A percentile compares a stretch with the other conserved stretches of the same genome.
Evolutionary conservation across 805 yeast genomes (phyloP).

Genomic region (Brettanomyces bruxellensis): DNA sequence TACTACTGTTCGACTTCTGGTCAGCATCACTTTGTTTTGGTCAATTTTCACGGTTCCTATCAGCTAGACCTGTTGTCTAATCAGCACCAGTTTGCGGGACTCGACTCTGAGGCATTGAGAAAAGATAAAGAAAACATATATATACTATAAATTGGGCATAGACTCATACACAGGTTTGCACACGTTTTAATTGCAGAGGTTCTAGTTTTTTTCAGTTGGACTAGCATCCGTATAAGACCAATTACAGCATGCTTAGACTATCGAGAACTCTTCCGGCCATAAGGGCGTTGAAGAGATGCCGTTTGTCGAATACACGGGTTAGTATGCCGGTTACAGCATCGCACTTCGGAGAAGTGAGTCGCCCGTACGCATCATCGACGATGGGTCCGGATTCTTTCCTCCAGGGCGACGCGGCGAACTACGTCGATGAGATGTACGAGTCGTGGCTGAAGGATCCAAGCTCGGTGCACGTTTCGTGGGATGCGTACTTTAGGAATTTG

Average conservation of each 20-base stretch:
- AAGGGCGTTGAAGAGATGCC: slow-evolving; percentile 13
- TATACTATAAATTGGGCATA: too few species aligned
- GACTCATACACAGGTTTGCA: too few species aligned
- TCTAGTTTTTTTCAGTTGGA: too few species aligned
- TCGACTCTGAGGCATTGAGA: too few species aligned
- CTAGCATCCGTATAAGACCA: too few species aligned
- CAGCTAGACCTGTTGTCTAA: too few species aligned
- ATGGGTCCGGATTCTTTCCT: slow-evolving; percentile 62
- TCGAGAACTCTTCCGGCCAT: slow-evolving; percentile 16
- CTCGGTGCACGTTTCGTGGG: slow-evolving; percentile 94
- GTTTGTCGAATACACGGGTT: not conserved
- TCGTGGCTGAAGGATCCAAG: slow-evolving; percentile 89
- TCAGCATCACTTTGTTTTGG: too few species aligned
- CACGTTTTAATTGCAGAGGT: too few species aligned
- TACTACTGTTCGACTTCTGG: too few species aligned
- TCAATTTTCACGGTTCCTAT: too few species aligned
- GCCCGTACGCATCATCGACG: slow-evolving; percentile 10
- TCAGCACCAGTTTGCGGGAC: too few species aligned
- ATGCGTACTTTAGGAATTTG: slow-evolving; percentile 89
- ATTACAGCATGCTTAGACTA: slow-evolving; percentile 20
- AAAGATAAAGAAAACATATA: too few species aligned
- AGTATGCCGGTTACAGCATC: slow-evolving; percentile 1
- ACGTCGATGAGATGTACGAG: slow-evolving; percentile 95
- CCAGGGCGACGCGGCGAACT: slow-evolving; percentile 77
- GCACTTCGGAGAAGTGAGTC: not conserved